Base-by-base conservation (phyloP, 2,329 filamentous ascomycete genomes). In the Hypocrella siamensis region DNA sequence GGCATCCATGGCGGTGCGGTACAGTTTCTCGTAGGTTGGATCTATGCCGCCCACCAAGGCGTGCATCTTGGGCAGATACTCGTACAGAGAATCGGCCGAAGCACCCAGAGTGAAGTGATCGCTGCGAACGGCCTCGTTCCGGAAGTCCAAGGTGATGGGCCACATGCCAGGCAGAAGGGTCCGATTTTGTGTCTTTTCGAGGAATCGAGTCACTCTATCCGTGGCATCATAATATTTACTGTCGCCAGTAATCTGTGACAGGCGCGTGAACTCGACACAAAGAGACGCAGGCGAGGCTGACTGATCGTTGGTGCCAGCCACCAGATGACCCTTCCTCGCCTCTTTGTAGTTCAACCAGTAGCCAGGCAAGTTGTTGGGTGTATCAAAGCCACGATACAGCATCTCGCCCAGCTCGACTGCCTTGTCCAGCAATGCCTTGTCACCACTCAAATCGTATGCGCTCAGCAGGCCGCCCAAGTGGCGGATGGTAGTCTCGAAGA, bases 91-190 rank as follows among this genome's bases (percentile, higher is more conserved):
- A 43, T 75, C 70, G 2, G 65, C 62, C 24, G 63, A 47, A 2
- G 61, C 69, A 12, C 69, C 69, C 2, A 74, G 52, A 0, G 64
- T 67, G 41, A 66, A 73, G 3, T 35, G 50, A 7, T 54, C 54
- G 12, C 41, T 44, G 10, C 53, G 35, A 57, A 48, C 70, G 10
- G 73, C 57, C 30, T 80, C 75, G 38, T 71, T 59, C 10, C 43
- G 43, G 11, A 54, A 50, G 51, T 86, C 69, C 25, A 90, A 54
- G 24, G 59, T 60, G 6, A 70, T 62, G 1, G 82, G 80, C 79
- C 80, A 90, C 60, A 90, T 66, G 3, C 83, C 82, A 0, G 81
- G 81, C 5, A 88, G 51, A n/a, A 57, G 60, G 0, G 81, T 85
- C 4, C 61, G 52, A 43, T 75, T 72, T 53, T 90, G 82, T 32